Percentiles rank a stretch among this genome's conserved stretches.
Evolutionary conservation across 345 rosid genomes (phyloP).

Genomic region (Eucalyptus cloeziana): DNA sequence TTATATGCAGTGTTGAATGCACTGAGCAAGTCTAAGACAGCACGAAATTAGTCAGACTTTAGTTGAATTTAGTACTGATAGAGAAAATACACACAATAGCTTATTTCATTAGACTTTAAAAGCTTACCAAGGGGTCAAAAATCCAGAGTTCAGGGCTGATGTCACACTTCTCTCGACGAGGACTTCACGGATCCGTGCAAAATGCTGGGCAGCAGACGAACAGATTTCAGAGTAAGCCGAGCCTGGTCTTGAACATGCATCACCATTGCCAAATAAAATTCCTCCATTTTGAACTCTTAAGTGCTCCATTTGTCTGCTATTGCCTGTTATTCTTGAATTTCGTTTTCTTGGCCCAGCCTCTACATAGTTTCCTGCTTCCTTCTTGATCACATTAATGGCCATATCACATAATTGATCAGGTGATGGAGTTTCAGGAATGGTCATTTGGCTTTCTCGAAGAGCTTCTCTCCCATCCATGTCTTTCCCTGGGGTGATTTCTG

Average conservation of each 20-base stretch:
- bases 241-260: slow-evolving; percentile 36
- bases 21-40: background rate
- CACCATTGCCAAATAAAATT: slow-evolving; percentile 46
- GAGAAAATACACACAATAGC: background rate
- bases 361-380: slow-evolving; percentile 55
- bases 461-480: slow-evolving; percentile 34
- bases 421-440: slow-evolving; percentile 97
- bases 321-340: slow-evolving; percentile 49
- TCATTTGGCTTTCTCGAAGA: slow-evolving; percentile 58
- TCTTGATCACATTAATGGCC: slow-evolving; percentile 37
- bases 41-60: background rate
- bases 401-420: slow-evolving; percentile 85
- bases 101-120: background rate
- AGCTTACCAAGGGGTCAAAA: slow-evolving; percentile 88
- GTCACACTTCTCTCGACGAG: slow-evolving; percentile 88
- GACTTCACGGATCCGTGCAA: slow-evolving; percentile 85
- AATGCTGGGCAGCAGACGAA: slow-evolving; percentile 81
- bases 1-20: background rate
- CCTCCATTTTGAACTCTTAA: slow-evolving; percentile 52
- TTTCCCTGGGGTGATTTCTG: slow-evolving; percentile 83
- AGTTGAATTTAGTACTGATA: background rate
- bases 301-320: slow-evolving; percentile 36
- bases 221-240: slow-evolving; percentile 84
- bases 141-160: slow-evolving; percentile 85
- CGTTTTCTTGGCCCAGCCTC: slow-evolving; percentile 79